Conservation (phyloP, 176 grass and related monocot genomes). For the Oryza longistaminata region DNA sequence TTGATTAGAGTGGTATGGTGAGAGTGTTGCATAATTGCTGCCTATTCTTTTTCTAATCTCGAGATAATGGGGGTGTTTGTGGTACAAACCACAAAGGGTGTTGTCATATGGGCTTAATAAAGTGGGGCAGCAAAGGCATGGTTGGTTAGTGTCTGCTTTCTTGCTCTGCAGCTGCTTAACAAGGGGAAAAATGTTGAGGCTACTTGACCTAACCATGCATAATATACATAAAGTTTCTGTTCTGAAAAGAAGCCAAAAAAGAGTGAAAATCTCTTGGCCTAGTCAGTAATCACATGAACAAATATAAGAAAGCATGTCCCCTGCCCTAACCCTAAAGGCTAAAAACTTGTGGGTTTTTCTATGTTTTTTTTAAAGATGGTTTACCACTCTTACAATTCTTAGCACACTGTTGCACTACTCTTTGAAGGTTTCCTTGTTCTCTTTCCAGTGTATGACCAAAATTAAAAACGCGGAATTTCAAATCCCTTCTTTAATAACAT, state of each 20-base stretch:
- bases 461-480: neutral
- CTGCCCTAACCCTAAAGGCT: too few species aligned
- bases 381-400: too few species aligned
- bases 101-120: neutral
- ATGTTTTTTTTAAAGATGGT: too few species aligned
- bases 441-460: neutral
- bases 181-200: neutral
- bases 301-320: neutral
- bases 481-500: neutral
- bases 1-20: neutral
- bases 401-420: neutral
- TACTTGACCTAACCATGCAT: neutral
- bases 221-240: neutral
- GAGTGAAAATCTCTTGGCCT: neutral
- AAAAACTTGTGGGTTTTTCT: too few species aligned
- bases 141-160: neutral
- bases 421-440: neutral
- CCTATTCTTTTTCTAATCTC: neutral
- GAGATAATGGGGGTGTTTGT: neutral
- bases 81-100: neutral
- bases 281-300: neutral
- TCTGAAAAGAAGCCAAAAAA: neutral
- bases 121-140: neutral
- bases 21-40: neutral
- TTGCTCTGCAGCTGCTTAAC: neutral